These are phyloP conservation scores for Trapa incisa DNA, from an alignment of 345 rosid genomes.

Conservation along the genomic window DNA sequence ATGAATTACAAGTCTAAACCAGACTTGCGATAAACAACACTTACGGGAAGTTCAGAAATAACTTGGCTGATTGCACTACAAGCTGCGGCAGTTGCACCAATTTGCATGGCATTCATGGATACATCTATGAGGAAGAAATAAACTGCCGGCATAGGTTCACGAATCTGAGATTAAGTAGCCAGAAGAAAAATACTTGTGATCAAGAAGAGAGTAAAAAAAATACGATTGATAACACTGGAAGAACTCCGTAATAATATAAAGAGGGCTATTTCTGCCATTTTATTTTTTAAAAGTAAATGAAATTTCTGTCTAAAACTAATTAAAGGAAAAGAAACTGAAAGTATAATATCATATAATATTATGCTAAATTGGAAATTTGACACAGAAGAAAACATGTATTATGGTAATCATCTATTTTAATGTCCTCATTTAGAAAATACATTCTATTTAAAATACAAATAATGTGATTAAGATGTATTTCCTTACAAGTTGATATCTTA, in stretches of 20 bases:
- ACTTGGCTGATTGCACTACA: constrained; percentile 94
- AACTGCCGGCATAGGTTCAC: constrained; percentile 97
- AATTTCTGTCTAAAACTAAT: background rate
- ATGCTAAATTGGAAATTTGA: background rate
- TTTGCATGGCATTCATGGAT: constrained; percentile 85
- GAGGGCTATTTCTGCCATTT: background rate
- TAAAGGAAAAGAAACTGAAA: background rate
- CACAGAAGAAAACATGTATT: background rate
- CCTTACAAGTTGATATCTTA: background rate
- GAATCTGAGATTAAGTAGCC: constrained; percentile 40
- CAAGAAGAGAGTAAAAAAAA: background rate
- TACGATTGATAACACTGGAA: background rate
- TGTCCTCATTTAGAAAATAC: background rate
- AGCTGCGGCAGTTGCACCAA: constrained; percentile 96
- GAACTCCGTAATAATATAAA: background rate
- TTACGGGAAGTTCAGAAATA: constrained; percentile 84
- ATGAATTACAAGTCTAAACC: background rate
- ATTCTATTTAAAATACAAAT: background rate
- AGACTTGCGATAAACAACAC: constrained; percentile 12
- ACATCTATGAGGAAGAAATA: constrained; percentile 94
- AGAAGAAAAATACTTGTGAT: constrained; percentile 9
- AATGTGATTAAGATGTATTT: background rate
- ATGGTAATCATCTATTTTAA: background rate
- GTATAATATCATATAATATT: background rate
- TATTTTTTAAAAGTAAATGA: background rate